Evolutionary conservation across 495 filamentous ascomycete genomes (phyloP), one percentile per base, ranked within the genome.

Genomic region (Peziza echinospora): DNA sequence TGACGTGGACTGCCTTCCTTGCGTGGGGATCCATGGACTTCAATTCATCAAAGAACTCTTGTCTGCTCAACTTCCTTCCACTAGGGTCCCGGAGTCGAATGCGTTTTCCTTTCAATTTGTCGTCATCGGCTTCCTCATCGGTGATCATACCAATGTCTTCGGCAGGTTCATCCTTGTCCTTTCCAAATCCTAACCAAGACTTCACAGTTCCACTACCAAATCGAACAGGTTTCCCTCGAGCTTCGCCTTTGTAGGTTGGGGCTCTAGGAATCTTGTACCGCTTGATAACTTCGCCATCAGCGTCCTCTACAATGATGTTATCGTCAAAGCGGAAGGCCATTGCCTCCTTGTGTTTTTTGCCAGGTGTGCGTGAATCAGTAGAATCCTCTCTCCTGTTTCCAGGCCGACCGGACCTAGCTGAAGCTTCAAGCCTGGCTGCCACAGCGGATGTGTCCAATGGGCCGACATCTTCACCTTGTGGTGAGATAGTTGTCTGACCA

Each of bases 271-370:
- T 77, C 45, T 92, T 83, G 60, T 93, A 96, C 49, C 89, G 92
- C 68, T 92, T 91, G 60, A 99, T 73, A 10, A 99, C 91, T 57
- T 99, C 91, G 24, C 91, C 91, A 58, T 93, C 81, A 60, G 87
- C 85, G 54, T 99, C 86, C 62, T 99, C 91, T 13, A 99, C 84
- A 56, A 99, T 94, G 53, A 99, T 87, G 60, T 76, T 57, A 17
- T 53, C 46, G 28, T 59, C 91, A 53, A 87, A 94, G 53, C 93
- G 84, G 55, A 93, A 99, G 3, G 91, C 91, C 55, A 82, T 72
- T 9, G 91, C 91, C 5, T 89, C 77, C 23, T 65, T 70, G 21
- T 71, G 65, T 41, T 37, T 37, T 37, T 1, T 37, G 3, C 13
- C 13, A 6, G 13, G 13, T 17, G 2, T 1, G 3, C 61, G 0